A percentile compares a stretch with the other conserved stretches of the same genome.
Conservation (phyloP, 2,329 filamentous ascomycete species). For the Calonectria hawksworthii region DNA sequence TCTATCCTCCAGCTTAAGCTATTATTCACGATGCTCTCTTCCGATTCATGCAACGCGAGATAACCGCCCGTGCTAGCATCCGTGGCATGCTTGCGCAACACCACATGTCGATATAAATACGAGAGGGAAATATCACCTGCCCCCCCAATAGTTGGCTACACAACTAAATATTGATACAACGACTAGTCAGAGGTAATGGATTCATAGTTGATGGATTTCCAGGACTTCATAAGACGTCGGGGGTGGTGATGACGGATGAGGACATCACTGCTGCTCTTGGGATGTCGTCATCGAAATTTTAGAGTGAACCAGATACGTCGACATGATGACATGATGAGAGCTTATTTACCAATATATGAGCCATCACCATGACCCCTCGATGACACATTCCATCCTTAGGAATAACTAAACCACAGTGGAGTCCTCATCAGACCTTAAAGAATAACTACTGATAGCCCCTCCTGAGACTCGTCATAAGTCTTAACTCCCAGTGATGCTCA, state of each 20-base stretch:
- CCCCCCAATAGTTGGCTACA: conserved; percentile 58
- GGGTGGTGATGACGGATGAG: too few relatives aligned
- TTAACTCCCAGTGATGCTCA: neutral
- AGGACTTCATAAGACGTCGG: neutral
- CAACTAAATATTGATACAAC: neutral
- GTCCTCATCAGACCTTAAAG: neutral
- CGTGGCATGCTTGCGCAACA: neutral
- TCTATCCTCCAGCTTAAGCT: neutral
- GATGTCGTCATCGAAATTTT: neutral
- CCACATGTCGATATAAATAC: conserved; percentile 76
- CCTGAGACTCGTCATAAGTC: neutral
- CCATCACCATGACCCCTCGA: neutral
- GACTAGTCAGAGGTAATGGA: conserved; percentile 67
- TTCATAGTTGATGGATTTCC: neutral
- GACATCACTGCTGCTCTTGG: too few relatives aligned
- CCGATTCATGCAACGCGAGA: neutral
- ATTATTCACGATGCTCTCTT: neutral
- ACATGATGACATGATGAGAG: neutral
- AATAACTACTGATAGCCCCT: neutral
- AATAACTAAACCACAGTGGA: too few relatives aligned
- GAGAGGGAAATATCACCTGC: conserved; percentile 77
- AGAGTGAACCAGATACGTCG: neutral
- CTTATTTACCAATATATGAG: neutral
- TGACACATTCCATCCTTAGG: too few relatives aligned
- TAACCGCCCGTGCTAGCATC: conserved; percentile 7